phyloP scores from a whole-genome alignment of 441 rosid species.

The Melastoma candidum region DNA sequence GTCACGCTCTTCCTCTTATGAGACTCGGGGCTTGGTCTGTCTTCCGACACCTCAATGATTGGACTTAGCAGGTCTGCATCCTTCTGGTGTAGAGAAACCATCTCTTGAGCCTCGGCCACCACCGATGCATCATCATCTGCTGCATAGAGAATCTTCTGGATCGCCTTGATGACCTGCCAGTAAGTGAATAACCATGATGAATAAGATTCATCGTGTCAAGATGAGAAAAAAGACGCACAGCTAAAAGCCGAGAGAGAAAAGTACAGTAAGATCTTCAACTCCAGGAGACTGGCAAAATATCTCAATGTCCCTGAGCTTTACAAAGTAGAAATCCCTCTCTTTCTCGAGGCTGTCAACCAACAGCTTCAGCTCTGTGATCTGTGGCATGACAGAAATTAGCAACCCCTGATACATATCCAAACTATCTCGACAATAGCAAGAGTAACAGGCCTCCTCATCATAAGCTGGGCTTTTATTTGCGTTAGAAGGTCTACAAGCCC shows the following conservation, averaged over 20 bases:
- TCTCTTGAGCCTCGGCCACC: slow-evolving; percentile 61
- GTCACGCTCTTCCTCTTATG: slow-evolving; percentile 68
- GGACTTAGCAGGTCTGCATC: slow-evolving; percentile 50
- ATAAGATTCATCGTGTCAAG: neutral
- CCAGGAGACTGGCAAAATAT: slow-evolving; percentile 68
- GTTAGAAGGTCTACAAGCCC: slow-evolving; percentile 36
- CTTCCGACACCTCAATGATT: slow-evolving; percentile 62
- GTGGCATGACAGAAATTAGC: slow-evolving; percentile 8
- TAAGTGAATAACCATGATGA: neutral
- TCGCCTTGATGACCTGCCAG: slow-evolving; percentile 65
- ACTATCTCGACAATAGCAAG: neutral
- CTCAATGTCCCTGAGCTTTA: slow-evolving; percentile 81
- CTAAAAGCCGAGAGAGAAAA: neutral
- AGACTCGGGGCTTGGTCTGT: slow-evolving; percentile 38
- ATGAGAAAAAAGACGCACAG: neutral
- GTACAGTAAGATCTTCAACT: slow-evolving; percentile 57
- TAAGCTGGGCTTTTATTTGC: slow-evolving; percentile 33
- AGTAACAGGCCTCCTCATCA: slow-evolving; percentile 59
- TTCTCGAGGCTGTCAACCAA: slow-evolving; percentile 92
- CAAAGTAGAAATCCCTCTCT: slow-evolving; percentile 93
- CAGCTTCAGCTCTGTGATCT: slow-evolving; percentile 89
- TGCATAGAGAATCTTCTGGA: slow-evolving; percentile 69
- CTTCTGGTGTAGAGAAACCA: slow-evolving; percentile 29
- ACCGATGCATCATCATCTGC: slow-evolving; percentile 48
- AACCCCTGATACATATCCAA: slow-evolving; percentile 12